These are phyloP conservation scores for Delonix regia DNA, from an alignment of 306 rosid genomes.

Conservation along the genomic window DNA sequence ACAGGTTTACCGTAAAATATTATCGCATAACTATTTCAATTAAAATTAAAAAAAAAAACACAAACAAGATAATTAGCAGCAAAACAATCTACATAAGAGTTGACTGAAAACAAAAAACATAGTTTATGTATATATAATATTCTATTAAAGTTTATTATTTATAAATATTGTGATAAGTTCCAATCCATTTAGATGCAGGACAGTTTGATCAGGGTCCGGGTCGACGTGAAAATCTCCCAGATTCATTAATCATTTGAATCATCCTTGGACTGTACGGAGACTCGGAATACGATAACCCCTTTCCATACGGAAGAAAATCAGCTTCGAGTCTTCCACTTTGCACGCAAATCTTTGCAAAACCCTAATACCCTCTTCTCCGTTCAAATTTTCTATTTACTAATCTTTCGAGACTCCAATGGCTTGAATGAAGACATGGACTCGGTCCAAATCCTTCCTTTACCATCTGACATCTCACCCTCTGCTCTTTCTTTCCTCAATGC, in stretches of 20 bases:
- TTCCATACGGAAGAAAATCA: conserved; percentile 19
- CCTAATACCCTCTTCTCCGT: conserved; percentile 27
- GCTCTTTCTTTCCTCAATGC: conserved; percentile 61
- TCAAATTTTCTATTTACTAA: conserved; percentile 18
- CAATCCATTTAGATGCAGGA: not conserved
- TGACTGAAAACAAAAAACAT: too few relatives aligned
- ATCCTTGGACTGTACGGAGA: not conserved
- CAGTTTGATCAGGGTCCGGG: not conserved
- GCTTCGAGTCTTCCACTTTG: not conserved
- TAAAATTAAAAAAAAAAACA: too few relatives aligned
- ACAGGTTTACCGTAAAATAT: too few relatives aligned
- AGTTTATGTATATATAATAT: too few relatives aligned
- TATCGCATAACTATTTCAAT: too few relatives aligned
- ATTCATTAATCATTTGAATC: not conserved
- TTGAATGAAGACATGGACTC: conserved; percentile 45
- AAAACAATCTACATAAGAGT: too few relatives aligned
- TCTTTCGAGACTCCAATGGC: not conserved
- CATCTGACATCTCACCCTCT: conserved; percentile 61
- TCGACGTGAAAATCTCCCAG: not conserved
- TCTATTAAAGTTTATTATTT: too few relatives aligned
- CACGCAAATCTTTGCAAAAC: not conserved
- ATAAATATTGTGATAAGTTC: too few relatives aligned
- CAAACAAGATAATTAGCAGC: too few relatives aligned
- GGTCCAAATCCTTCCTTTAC: conserved; percentile 53
- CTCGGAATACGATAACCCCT: not conserved